Evolutionary conservation across 352 stramenopile species (phyloP).

Genomic region (Phytophthora fragariaefolia): DNA sequence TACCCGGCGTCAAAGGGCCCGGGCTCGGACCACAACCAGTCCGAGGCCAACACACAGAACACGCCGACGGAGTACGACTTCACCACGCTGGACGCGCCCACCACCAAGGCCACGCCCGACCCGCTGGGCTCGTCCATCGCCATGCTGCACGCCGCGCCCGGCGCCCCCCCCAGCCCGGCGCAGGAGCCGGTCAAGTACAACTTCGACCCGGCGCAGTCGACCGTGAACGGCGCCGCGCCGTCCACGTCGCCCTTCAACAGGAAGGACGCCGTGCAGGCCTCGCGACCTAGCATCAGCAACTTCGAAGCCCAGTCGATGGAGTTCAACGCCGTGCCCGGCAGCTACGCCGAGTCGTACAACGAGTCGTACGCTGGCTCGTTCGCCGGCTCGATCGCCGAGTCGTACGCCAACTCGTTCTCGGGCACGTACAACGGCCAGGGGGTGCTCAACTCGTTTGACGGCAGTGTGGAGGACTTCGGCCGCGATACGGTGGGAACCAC

Average conservation of each 20-base stretch:
- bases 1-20: slow-evolving; percentile 38
- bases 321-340: slow-evolving; percentile 50
- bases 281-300: slow-evolving; percentile 51
- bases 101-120: slow-evolving; percentile 33
- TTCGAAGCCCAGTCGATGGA: slow-evolving; percentile 65
- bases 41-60: slow-evolving; percentile 35
- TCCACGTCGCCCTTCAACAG: slow-evolving; percentile 46
- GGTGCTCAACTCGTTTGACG: slow-evolving; percentile 62
- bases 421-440: slow-evolving; percentile 60
- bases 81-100: slow-evolving; percentile 33
- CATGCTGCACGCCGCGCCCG: slow-evolving; percentile 36
- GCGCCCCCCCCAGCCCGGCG: slow-evolving; percentile 28
- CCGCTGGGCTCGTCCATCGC: slow-evolving; percentile 40
- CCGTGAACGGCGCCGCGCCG: slow-evolving; percentile 31
- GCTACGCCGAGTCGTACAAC: slow-evolving; percentile 61
- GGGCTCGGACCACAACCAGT: slow-evolving; percentile 19
- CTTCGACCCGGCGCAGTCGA: slow-evolving; percentile 44
- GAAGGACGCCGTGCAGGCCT: slow-evolving; percentile 48
- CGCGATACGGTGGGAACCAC: slow-evolving; percentile 42
- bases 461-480: slow-evolving; percentile 45
- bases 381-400: slow-evolving; percentile 38
- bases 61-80: slow-evolving; percentile 47
- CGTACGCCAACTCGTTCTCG: slow-evolving; percentile 53
- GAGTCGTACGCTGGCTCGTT: slow-evolving; percentile 61
- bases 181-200: slow-evolving; percentile 40